phyloP scores from a whole-genome alignment of 1,284 basidiomycete species.

The Austroboletus novae-zelandiae region DNA sequence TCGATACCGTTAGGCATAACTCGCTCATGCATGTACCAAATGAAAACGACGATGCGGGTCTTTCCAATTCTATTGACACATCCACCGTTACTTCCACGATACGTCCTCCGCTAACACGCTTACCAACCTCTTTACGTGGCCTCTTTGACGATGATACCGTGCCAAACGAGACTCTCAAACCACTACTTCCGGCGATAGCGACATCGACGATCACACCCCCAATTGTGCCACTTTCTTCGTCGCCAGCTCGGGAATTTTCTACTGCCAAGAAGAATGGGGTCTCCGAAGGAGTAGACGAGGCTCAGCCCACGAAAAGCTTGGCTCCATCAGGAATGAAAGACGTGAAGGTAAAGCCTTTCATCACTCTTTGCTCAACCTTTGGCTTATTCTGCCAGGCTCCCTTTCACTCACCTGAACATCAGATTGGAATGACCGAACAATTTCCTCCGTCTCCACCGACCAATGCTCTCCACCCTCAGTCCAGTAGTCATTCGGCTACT shows the following conservation, averaged over 20 bases:
- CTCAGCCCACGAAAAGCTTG: constrained; percentile 31
- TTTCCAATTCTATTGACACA: constrained; percentile 29
- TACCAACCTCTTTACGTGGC: constrained; percentile 69
- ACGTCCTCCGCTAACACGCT: constrained; percentile 41
- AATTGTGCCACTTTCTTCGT: constrained; percentile 29
- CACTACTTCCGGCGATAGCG: constrained; percentile 28
- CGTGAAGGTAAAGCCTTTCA: constrained; percentile 52
- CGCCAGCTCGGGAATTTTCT: constrained; percentile 25
- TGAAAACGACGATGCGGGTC: constrained; percentile 17
- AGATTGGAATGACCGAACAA: constrained; percentile 65
- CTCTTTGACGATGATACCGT: constrained; percentile 59
- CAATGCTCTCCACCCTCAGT: constrained; percentile 44
- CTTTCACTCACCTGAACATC: constrained; percentile 64
- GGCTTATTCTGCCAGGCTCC: constrained; percentile 48
- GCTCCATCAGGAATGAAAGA: constrained; percentile 65
- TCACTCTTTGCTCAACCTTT: constrained; percentile 3
- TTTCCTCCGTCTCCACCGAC: constrained; percentile 76
- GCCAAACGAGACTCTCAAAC: constrained; percentile 43
- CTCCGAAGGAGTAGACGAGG: constrained; percentile 35
- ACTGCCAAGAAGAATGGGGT: constrained; percentile 14
- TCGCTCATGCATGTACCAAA: constrained; percentile 24
- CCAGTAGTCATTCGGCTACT: constrained; percentile 41
- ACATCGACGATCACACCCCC: constrained; percentile 30
- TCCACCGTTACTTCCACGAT: constrained; percentile 43
- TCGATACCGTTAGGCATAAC: constrained; percentile 65